phyloP scores from a whole-genome alignment of 139 green algal genomes.

The Chlamydomonas sp. region DNA sequence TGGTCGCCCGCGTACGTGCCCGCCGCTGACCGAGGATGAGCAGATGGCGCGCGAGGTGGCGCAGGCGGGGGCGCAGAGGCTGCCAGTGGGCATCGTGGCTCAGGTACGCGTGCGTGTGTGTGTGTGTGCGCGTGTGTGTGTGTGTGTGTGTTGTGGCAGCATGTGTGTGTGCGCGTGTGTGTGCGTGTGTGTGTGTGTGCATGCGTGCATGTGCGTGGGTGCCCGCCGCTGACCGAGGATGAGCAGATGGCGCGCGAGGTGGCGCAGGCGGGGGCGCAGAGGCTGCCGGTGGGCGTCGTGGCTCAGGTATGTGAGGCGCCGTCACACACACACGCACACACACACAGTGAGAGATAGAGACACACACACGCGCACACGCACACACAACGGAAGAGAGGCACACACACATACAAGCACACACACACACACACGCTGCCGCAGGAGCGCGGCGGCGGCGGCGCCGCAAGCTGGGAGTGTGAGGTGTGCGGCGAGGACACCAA shows the following conservation, averaged over 20 bases:
- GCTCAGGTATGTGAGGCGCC: slow-evolving; percentile 7
- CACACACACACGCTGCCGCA: too few species aligned
- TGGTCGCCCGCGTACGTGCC: neutral
- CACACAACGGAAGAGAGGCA: too few species aligned
- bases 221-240: neutral
- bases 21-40: neutral
- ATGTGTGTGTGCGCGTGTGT: neutral
- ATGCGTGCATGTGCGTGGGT: neutral
- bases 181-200: neutral
- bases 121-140: neutral
- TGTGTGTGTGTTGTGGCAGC: neutral
- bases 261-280: neutral
- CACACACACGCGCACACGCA: too few species aligned
- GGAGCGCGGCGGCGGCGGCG: too few species aligned
- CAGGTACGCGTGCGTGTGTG: neutral
- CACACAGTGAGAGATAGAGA: too few species aligned
- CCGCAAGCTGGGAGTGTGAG: too few species aligned
- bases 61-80: neutral
- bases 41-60: neutral
- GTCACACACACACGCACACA: too few species aligned
- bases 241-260: neutral
- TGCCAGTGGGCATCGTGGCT: slow-evolving; percentile 6
- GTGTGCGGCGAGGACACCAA: too few species aligned
- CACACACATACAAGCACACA: too few species aligned
- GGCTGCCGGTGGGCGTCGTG: slow-evolving; percentile 7